A percentile compares a stretch with the other conserved stretches of the same genome.
These are phyloP conservation scores for Stygiomarasmius scandens DNA, from an alignment of 1,284 basidiomycete species.

Conservation along the genomic window DNA sequence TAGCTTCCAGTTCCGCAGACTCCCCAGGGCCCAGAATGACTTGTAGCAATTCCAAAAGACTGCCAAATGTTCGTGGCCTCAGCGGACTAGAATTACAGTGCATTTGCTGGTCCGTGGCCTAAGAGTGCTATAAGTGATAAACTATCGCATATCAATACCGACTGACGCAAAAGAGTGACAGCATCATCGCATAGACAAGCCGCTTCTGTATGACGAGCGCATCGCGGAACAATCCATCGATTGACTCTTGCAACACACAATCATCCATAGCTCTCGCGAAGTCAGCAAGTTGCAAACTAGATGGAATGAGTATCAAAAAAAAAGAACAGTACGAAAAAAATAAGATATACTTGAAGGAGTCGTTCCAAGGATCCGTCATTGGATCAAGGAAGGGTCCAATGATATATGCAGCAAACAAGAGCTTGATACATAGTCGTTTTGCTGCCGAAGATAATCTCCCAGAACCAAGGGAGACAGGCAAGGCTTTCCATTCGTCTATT, in stretches of 20 bases:
- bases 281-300: constrained; percentile 7
- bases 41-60: constrained; percentile 49
- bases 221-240: constrained; percentile 15
- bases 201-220: constrained; percentile 37
- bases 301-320: not conserved
- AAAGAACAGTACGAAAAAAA: too few species aligned
- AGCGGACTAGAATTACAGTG: constrained; percentile 24
- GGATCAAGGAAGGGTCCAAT: constrained; percentile 45
- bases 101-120: constrained; percentile 18
- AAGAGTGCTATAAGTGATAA: constrained; percentile 1
- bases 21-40: constrained; percentile 35
- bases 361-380: constrained; percentile 20
- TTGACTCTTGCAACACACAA: constrained; percentile 19
- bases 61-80: constrained; percentile 50
- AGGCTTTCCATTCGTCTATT: constrained; percentile 53
- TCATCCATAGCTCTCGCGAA: constrained; percentile 21
- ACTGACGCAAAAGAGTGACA: constrained; percentile 59
- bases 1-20: constrained; percentile 23
- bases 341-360: constrained; percentile 5
- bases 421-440: constrained; percentile 53
- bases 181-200: constrained; percentile 49
- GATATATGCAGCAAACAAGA: constrained; percentile 59
- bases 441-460: constrained; percentile 57
- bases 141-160: not conserved
- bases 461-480: constrained; percentile 49